Conservation (phyloP, 2,329 filamentous ascomycete genomes). For the Coniochaeta sp. region DNA sequence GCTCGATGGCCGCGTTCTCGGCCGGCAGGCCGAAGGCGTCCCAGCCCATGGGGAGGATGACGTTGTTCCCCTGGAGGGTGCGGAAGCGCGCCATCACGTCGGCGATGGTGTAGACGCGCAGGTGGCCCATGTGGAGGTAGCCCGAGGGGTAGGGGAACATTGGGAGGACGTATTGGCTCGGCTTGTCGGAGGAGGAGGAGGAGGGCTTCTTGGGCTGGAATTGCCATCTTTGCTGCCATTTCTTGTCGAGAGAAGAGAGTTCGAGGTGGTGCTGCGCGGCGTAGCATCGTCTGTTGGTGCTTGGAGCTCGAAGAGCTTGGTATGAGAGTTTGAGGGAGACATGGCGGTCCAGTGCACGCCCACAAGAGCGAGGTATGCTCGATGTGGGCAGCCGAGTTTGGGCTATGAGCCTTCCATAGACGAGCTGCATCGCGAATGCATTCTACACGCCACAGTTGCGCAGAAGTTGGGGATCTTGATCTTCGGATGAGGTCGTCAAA, state of each 20-base stretch:
- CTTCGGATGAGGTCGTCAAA: not conserved
- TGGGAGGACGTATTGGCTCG: constrained; percentile 64
- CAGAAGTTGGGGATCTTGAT: not conserved
- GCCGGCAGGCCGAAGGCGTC: constrained; percentile 87
- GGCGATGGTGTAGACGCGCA: constrained; percentile 85
- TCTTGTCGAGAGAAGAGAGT: constrained; percentile 38
- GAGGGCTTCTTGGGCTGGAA: constrained; percentile 5
- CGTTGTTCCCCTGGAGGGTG: constrained; percentile 64
- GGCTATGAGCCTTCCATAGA: constrained; percentile 20
- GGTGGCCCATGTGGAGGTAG: constrained; percentile 76
- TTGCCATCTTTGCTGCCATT: constrained; percentile 45
- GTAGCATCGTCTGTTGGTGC: constrained; percentile 21
- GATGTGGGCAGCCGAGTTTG: constrained; percentile 13
- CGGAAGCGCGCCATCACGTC: constrained; percentile 76
- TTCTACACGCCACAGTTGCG: constrained; percentile 8
- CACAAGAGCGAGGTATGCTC: constrained; percentile 6
- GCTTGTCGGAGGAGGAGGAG: constrained; percentile 11
- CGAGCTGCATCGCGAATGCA: constrained; percentile 19
- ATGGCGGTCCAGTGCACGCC: not conserved
- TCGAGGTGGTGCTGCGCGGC: constrained; percentile 33
- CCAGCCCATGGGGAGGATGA: constrained; percentile 90
- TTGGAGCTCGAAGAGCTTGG: constrained; percentile 6
- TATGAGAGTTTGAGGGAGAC: not conserved
- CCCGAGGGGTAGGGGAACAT: constrained; percentile 96
- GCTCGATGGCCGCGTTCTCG: constrained; percentile 84